These are phyloP conservation scores for Neotropicomus parvogracilis DNA, from an alignment of 1,284 basidiomycete species.

Conservation along the genomic window DNA sequence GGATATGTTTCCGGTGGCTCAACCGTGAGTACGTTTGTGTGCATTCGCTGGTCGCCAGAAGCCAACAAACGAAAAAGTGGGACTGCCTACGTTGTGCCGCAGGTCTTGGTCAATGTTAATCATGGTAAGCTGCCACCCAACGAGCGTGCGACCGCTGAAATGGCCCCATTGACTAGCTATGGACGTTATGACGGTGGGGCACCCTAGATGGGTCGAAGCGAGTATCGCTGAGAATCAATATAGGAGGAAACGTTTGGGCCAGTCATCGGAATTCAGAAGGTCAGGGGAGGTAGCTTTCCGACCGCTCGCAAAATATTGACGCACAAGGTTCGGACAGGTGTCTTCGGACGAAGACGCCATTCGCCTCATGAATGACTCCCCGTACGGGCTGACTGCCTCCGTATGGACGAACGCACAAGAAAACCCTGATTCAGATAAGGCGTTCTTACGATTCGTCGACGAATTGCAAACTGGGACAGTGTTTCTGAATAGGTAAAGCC, in stretches of 20 bases:
- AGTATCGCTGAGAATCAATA: neutral
- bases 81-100: conserved; percentile 84
- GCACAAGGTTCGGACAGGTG: conserved; percentile 43
- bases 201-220: neutral
- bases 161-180: conserved; percentile 52
- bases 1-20: conserved; percentile 64
- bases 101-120: conserved; percentile 84
- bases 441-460: conserved; percentile 69
- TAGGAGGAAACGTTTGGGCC: conserved; percentile 89
- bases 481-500: conserved; percentile 72
- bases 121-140: conserved; percentile 54
- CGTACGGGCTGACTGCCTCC: conserved; percentile 89
- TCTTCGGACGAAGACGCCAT: conserved; percentile 83
- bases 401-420: conserved; percentile 81
- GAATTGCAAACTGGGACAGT: conserved; percentile 87
- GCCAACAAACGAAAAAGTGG: conserved; percentile 43
- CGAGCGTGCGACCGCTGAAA: conserved; percentile 4
- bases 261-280: conserved; percentile 87
- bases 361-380: conserved; percentile 92
- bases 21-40: conserved; percentile 47
- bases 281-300: conserved; percentile 25
- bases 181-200: conserved; percentile 82
- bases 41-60: neutral
- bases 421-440: conserved; percentile 56
- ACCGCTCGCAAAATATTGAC: neutral